Percentiles rank a stretch among this genome's conserved stretches.
These are phyloP conservation scores for Schwanniomyces etchellsii DNA, from an alignment of 1,139 yeast genomes.

Conservation along the genomic window DNA sequence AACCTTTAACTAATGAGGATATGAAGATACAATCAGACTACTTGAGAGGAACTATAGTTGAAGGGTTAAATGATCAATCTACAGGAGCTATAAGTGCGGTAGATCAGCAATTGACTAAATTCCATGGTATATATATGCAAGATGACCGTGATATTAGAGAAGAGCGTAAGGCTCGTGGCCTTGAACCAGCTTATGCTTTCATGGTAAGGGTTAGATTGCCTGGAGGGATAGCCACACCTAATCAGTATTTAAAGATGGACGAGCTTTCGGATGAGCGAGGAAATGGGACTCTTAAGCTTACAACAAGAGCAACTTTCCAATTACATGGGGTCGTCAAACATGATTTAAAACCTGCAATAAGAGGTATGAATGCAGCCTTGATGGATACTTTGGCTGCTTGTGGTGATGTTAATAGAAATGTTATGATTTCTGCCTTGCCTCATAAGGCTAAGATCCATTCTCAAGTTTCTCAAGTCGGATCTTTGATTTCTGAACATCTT, in stretches of 20 bases:
- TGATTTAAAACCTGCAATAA: slow-evolving; percentile 81
- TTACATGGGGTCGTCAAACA: slow-evolving; percentile 92
- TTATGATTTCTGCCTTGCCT: slow-evolving; percentile 86
- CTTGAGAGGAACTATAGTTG: slow-evolving; percentile 90
- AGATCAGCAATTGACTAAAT: slow-evolving; percentile 92
- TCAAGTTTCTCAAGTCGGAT: slow-evolving; percentile 63
- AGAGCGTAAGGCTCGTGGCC: slow-evolving; percentile 82
- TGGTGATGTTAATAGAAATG: slow-evolving; percentile 98
- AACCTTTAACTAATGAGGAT: slow-evolving; percentile 94
- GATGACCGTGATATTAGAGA: slow-evolving; percentile 97
- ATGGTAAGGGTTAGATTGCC: slow-evolving; percentile 97
- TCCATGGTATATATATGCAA: slow-evolving; percentile 98
- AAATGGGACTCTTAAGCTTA: slow-evolving; percentile 88
- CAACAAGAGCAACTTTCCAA: slow-evolving; percentile 97
- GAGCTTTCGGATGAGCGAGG: slow-evolving; percentile 80
- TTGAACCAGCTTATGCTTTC: slow-evolving; percentile 92
- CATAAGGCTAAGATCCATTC: slow-evolving; percentile 75
- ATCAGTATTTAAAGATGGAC: slow-evolving; percentile 84
- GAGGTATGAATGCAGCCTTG: slow-evolving; percentile 86
- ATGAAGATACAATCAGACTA: slow-evolving; percentile 83
- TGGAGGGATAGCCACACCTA: slow-evolving; percentile 85
- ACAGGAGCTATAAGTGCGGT: slow-evolving; percentile 93
- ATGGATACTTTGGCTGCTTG: slow-evolving; percentile 97
- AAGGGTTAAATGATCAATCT: slow-evolving; percentile 72
- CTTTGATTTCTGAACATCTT: slow-evolving; percentile 70